Percentiles rank a stretch among this genome's conserved stretches.
Evolutionary conservation across 805 yeast species (phyloP).

Genomic region (Saccharomyces paradoxus): DNA sequence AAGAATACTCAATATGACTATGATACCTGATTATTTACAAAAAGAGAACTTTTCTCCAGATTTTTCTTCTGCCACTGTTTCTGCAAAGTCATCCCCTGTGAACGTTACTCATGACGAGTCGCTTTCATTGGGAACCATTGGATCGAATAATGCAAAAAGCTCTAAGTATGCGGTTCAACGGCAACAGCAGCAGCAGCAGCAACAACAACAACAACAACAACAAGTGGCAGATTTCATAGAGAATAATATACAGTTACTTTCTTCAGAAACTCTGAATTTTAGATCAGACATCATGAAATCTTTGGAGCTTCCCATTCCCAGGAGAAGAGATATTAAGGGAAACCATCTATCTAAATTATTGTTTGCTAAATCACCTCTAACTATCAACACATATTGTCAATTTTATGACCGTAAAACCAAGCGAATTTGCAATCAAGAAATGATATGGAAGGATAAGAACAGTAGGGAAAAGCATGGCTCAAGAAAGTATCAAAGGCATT

Average conservation of each 20-base stretch:
- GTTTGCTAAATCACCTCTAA: background rate
- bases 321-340: background rate
- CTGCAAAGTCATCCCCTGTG: background rate
- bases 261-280: background rate
- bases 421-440: background rate
- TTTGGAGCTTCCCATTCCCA: background rate
- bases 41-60: background rate
- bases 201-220: background rate
- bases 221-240: background rate
- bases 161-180: background rate
- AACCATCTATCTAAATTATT: background rate
- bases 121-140: background rate
- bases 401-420: background rate
- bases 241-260: background rate
- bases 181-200: background rate
- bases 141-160: background rate
- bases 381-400: background rate
- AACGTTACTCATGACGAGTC: background rate
- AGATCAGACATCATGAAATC: background rate
- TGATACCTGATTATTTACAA: background rate
- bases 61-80: background rate
- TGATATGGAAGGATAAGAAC: background rate
- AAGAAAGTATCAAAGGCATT: background rate
- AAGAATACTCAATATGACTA: background rate
- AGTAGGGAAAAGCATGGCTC: background rate